Percentiles rank a stretch among this genome's conserved stretches.
Evolutionary conservation across 345 rosid genomes (phyloP).

Genomic region (Eucalyptus paniculata): DNA sequence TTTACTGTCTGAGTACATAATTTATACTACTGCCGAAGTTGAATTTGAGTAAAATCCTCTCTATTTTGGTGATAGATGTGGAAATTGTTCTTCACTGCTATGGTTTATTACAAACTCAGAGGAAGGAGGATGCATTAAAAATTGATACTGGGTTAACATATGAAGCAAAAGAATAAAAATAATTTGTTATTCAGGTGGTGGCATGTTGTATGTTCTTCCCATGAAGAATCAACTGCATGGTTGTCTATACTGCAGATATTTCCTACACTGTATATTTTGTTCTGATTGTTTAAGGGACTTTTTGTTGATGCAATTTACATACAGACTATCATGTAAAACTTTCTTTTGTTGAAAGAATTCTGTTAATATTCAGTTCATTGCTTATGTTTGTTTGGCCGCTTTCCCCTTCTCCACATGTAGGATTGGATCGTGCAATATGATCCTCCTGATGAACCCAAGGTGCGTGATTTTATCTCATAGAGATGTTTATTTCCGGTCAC

Average conservation of each 20-base stretch:
- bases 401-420: constrained; percentile 17
- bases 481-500: neutral
- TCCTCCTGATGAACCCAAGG: constrained; percentile 99
- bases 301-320: neutral
- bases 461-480: neutral
- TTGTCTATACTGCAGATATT: neutral
- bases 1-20: neutral
- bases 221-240: neutral
- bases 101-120: neutral
- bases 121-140: neutral
- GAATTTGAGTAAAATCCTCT: neutral
- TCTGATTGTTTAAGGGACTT: neutral
- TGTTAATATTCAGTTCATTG: neutral
- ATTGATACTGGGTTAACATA: neutral
- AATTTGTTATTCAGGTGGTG: neutral
- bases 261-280: neutral
- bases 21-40: neutral
- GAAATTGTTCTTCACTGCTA: neutral
- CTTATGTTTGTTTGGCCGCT: neutral
- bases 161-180: neutral
- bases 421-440: constrained; percentile 98
- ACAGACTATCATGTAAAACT: neutral
- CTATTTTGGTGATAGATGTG: neutral
- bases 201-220: neutral
- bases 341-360: neutral